Conservation (phyloP, 345 rosid genomes). For the Ceriops tagal region DNA sequence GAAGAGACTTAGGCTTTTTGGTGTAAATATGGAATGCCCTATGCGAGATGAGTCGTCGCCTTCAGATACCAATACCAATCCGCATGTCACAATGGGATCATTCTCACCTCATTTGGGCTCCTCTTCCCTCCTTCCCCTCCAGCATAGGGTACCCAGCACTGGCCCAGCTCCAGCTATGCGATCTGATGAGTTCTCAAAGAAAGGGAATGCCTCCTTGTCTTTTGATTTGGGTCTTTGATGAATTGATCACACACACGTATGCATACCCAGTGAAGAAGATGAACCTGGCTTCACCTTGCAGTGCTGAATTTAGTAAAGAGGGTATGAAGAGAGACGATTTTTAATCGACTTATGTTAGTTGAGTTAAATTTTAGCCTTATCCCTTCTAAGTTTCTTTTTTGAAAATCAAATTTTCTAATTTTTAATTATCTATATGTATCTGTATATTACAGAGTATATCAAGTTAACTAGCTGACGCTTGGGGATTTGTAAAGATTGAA, state of each 20-base stretch:
- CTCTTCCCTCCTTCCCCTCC: constrained; percentile 23
- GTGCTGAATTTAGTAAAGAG: background rate
- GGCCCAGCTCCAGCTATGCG: constrained; percentile 20
- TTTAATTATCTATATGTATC: background rate
- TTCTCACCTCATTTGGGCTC: constrained; percentile 25
- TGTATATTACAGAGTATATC: constrained; percentile 1
- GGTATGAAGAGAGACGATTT: background rate
- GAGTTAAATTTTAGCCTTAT: no score
- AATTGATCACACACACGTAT: background rate
- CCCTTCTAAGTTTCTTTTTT: background rate
- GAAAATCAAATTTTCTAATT: background rate
- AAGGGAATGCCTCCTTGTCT: constrained; percentile 70
- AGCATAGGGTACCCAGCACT: constrained; percentile 10
- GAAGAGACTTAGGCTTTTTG: constrained; percentile 53
- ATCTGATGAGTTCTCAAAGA: constrained; percentile 40
- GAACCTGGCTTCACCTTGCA: background rate
- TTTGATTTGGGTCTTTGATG: constrained; percentile 56
- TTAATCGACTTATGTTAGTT: background rate
- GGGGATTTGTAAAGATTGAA: constrained; percentile 20
- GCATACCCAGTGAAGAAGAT: constrained; percentile 11
- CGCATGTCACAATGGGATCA: constrained; percentile 36
- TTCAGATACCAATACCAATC: constrained; percentile 15
- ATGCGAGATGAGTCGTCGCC: constrained; percentile 34
- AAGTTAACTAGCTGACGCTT: constrained; percentile 18
- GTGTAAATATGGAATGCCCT: constrained; percentile 55